phyloP scores from a whole-genome alignment of 352 stramenopile species.

The Phytophthora pini region DNA sequence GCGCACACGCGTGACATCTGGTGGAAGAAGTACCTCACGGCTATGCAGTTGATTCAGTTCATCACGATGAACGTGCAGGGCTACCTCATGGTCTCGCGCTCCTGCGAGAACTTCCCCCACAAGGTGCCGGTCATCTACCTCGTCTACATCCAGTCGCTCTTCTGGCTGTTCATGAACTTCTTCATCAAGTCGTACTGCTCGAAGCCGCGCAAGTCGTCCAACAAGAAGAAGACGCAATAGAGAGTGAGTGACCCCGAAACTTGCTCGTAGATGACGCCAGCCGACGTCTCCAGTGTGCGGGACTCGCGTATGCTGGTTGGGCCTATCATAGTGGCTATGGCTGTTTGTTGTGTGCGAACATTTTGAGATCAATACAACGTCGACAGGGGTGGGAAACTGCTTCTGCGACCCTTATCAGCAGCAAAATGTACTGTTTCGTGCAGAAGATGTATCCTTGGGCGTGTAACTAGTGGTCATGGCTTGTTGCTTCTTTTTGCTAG shows the following conservation, averaged over 20 bases:
- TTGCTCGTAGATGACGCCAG: slow-evolving; percentile 9
- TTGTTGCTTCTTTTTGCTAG: neutral
- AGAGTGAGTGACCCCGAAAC: slow-evolving; percentile 10
- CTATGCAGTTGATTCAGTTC: slow-evolving; percentile 97
- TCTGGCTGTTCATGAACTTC: slow-evolving; percentile 96
- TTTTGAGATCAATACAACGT: slow-evolving; percentile 36
- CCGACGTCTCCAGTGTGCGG: neutral
- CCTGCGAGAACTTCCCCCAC: slow-evolving; percentile 80
- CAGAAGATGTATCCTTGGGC: slow-evolving; percentile 3
- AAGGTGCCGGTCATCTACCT: slow-evolving; percentile 93
- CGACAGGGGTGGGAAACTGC: slow-evolving; percentile 3
- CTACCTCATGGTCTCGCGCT: slow-evolving; percentile 85
- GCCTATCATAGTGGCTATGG: neutral
- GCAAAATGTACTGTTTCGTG: slow-evolving; percentile 5
- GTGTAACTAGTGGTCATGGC: slow-evolving; percentile 1
- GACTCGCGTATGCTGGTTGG: neutral
- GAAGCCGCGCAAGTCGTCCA: slow-evolving; percentile 51
- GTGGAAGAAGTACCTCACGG: slow-evolving; percentile 98
- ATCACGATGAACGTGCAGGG: slow-evolving; percentile 84
- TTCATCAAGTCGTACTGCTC: slow-evolving; percentile 95
- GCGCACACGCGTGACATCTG: slow-evolving; percentile 97
- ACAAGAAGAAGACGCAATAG: slow-evolving; percentile 66
- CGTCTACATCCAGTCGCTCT: slow-evolving; percentile 91
- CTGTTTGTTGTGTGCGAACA: slow-evolving; percentile 17
- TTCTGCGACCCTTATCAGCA: slow-evolving; percentile 14